A percentile compares a stretch with the other conserved stretches of the same genome.
These are phyloP conservation scores for Apophysomyces sp. DNA, from an alignment of 371 early-diverging fungal genomes.

Conservation along the genomic window DNA sequence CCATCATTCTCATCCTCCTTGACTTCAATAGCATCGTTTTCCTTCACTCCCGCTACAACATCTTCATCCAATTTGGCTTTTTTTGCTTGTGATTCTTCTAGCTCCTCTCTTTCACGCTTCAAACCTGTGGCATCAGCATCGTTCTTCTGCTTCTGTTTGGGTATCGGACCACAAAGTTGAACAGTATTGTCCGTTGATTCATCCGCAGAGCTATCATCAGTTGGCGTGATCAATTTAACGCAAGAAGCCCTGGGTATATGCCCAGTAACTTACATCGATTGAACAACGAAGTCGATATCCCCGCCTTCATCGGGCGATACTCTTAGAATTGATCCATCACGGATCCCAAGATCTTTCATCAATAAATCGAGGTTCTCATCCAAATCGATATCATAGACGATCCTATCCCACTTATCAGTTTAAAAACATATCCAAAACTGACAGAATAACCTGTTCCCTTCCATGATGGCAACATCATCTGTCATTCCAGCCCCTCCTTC, in stretches of 20 bases:
- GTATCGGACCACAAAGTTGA: slow-evolving; percentile 16
- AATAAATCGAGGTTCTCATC: slow-evolving; percentile 74
- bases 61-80: slow-evolving; percentile 11
- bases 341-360: slow-evolving; percentile 60
- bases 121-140: not conserved
- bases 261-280: slow-evolving; percentile 30
- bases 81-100: slow-evolving; percentile 10
- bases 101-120: slow-evolving; percentile 20
- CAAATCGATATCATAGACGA: slow-evolving; percentile 90
- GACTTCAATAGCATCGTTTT: slow-evolving; percentile 10
- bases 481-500: slow-evolving; percentile 53
- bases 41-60: not conserved
- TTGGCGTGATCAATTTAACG: not conserved
- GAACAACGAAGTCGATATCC: slow-evolving; percentile 36
- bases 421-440: not conserved
- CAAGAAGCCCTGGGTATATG: not conserved
- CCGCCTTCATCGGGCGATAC: slow-evolving; percentile 50
- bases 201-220: not conserved
- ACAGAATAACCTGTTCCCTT: slow-evolving; percentile 57
- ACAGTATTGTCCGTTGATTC: slow-evolving; percentile 5
- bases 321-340: slow-evolving; percentile 57
- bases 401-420: slow-evolving; percentile 28
- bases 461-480: slow-evolving; percentile 45
- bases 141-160: slow-evolving; percentile 3
- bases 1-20: slow-evolving; percentile 22